phyloP scores from a whole-genome alignment of 768 basidiomycete genomes.

The Trichaptum fuscoviolaceum region DNA sequence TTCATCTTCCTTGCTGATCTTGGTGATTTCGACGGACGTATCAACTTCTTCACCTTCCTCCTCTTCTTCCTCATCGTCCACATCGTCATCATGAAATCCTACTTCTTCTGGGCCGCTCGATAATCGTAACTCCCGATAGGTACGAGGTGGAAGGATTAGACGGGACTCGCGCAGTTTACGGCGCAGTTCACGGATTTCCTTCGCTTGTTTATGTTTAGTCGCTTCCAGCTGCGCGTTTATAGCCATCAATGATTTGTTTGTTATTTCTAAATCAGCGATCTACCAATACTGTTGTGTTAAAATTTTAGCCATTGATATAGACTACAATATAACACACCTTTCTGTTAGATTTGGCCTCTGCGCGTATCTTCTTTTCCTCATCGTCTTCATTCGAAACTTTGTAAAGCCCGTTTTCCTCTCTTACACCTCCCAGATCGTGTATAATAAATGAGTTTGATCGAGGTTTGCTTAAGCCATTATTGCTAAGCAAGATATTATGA shows the following conservation, averaged over 20 bases:
- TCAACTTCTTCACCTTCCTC: slow-evolving; percentile 36
- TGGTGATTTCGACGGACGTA: slow-evolving; percentile 20
- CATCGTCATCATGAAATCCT: slow-evolving; percentile 31
- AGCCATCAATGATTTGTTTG: slow-evolving; percentile 77
- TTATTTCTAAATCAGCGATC: slow-evolving; percentile 92
- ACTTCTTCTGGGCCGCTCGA: slow-evolving; percentile 41
- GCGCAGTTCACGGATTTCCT: slow-evolving; percentile 80
- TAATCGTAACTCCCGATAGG: slow-evolving; percentile 51
- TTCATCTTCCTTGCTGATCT: slow-evolving; percentile 40
- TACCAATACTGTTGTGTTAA: slow-evolving; percentile 24
- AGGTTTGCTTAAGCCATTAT: not conserved
- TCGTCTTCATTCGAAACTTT: slow-evolving; percentile 15
- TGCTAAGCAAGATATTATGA: slow-evolving; percentile 16
- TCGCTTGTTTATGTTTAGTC: slow-evolving; percentile 71
- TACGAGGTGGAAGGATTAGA: slow-evolving; percentile 65
- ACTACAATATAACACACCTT: slow-evolving; percentile 47
- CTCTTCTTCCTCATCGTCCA: slow-evolving; percentile 28
- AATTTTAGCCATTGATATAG: not conserved
- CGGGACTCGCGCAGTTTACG: slow-evolving; percentile 80
- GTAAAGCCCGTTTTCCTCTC: slow-evolving; percentile 4
- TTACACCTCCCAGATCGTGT: slow-evolving; percentile 9
- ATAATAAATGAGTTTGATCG: not conserved
- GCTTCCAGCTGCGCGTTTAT: slow-evolving; percentile 83
- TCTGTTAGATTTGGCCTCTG: slow-evolving; percentile 78
- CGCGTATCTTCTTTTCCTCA: slow-evolving; percentile 52